phyloP scores from a whole-genome alignment of 768 basidiomycete species.

The Tylopilus subfusipes region DNA sequence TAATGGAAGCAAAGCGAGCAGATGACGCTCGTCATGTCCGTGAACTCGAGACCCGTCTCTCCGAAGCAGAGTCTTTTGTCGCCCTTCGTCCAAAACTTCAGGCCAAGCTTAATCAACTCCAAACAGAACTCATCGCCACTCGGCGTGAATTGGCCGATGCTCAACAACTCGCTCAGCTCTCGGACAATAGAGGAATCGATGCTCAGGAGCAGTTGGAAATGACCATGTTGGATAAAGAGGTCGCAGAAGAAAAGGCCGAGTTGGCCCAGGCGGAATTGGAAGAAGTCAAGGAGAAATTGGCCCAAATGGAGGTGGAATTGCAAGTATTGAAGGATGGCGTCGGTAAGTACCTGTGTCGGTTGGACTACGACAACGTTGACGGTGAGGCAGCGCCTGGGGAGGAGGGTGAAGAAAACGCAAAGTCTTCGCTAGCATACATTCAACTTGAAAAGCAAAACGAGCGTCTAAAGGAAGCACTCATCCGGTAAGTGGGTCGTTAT shows the following conservation, averaged over 20 bases:
- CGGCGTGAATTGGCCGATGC: constrained; percentile 76
- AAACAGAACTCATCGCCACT: constrained; percentile 72
- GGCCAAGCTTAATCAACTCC: constrained; percentile 77
- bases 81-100: constrained; percentile 86
- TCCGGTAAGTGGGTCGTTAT: constrained; percentile 49
- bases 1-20: constrained; percentile 80
- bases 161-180: constrained; percentile 67
- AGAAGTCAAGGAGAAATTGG: constrained; percentile 72
- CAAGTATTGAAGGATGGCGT: constrained; percentile 67
- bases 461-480: constrained; percentile 88
- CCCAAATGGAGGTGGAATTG: constrained; percentile 79
- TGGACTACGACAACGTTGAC: constrained; percentile 3
- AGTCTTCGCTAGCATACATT: constrained; percentile 63
- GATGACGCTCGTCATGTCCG: constrained; percentile 85
- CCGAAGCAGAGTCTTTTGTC: constrained; percentile 81
- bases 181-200: constrained; percentile 71
- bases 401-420: constrained; percentile 36
- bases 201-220: constrained; percentile 90
- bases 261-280: constrained; percentile 73
- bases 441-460: constrained; percentile 98
- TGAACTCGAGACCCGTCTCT: constrained; percentile 78
- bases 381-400: constrained; percentile 21
- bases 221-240: constrained; percentile 92
- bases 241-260: constrained; percentile 92
- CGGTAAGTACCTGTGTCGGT: constrained; percentile 17